phyloP scores from a whole-genome alignment of 352 stramenopile species.

The Pythium dissimile region DNA sequence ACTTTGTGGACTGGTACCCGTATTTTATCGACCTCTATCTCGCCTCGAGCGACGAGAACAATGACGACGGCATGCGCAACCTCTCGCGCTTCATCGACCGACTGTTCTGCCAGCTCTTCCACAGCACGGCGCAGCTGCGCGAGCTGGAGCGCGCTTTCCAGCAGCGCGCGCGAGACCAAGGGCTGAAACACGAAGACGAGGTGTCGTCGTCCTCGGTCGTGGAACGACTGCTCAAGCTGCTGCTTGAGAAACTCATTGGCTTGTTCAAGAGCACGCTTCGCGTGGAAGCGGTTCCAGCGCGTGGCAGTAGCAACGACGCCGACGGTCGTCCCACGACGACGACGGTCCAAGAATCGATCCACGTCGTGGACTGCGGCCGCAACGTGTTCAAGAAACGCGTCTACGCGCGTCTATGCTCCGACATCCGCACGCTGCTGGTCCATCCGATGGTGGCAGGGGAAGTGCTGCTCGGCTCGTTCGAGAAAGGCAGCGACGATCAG shows the following conservation, averaged over 20 bases:
- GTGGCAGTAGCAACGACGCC: conserved; percentile 10
- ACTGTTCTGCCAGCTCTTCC: conserved; percentile 83
- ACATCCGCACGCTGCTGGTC: conserved; percentile 72
- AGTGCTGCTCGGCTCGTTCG: conserved; percentile 58
- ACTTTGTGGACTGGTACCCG: conserved; percentile 81
- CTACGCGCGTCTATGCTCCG: conserved; percentile 76
- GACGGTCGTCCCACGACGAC: too few relatives aligned
- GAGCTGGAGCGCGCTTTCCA: conserved; percentile 56
- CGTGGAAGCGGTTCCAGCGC: conserved; percentile 46
- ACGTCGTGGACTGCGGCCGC: conserved; percentile 58
- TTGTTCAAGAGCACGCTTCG: conserved; percentile 60
- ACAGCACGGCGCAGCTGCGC: conserved; percentile 70
- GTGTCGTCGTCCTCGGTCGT: conserved; percentile 32
- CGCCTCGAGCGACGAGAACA: conserved; percentile 59
- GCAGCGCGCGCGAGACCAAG: conserved; percentile 1
- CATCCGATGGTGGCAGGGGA: conserved; percentile 58
- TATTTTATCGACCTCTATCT: conserved; percentile 78
- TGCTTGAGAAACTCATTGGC: conserved; percentile 61
- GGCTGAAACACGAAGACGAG: not conserved
- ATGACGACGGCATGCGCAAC: conserved; percentile 71
- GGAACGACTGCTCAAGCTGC: conserved; percentile 59
- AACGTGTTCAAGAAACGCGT: conserved; percentile 78
- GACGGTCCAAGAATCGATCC: conserved; percentile 28
- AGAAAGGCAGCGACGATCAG: not conserved
- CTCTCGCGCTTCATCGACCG: conserved; percentile 81